phyloP scores from a whole-genome alignment of 2,329 filamentous ascomycete genomes.

The Septoria petroselini region DNA sequence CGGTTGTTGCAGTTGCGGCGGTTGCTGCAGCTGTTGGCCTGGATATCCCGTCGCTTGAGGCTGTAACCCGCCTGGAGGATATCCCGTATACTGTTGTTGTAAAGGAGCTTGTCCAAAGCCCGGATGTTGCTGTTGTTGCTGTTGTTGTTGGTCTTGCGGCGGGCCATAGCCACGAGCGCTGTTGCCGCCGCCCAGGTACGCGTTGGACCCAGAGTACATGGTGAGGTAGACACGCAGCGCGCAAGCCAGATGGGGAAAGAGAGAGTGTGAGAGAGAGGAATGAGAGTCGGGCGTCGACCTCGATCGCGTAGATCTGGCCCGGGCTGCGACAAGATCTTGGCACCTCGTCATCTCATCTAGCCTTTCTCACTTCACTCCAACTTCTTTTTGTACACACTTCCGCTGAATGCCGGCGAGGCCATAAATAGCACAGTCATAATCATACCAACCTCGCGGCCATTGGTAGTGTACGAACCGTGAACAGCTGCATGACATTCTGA shows the following conservation, averaged over 20 bases:
- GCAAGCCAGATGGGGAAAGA: too few relatives aligned
- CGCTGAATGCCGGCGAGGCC: too few relatives aligned
- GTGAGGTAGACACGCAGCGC: not conserved
- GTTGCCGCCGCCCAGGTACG: conserved; percentile 76
- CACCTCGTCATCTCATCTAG: too few relatives aligned
- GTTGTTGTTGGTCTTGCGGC: conserved; percentile 53
- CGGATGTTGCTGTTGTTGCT: conserved; percentile 46
- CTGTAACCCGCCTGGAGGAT: conserved; percentile 45
- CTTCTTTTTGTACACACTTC: too few relatives aligned
- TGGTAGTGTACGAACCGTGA: too few relatives aligned
- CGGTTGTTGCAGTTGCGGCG: too few relatives aligned
- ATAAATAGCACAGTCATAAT: too few relatives aligned
- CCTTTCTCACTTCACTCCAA: too few relatives aligned
- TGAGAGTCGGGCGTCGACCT: conserved; percentile 3
- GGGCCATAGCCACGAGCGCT: conserved; percentile 69
- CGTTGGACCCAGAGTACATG: conserved; percentile 91
- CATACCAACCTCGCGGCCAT: too few relatives aligned
- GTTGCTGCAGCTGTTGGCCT: conserved; percentile 34
- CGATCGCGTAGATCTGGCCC: conserved; percentile 10
- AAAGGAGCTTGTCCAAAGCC: conserved; percentile 53
- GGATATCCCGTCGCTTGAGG: conserved; percentile 38
- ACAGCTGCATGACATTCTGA: too few relatives aligned
- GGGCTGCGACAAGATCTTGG: conserved; percentile 2
- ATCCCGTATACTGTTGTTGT: conserved; percentile 68
- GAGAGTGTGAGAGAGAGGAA: too few relatives aligned